Evolutionary conservation across 257 asterid genomes (phyloP).

Genomic region (Forsythia suspensa): DNA sequence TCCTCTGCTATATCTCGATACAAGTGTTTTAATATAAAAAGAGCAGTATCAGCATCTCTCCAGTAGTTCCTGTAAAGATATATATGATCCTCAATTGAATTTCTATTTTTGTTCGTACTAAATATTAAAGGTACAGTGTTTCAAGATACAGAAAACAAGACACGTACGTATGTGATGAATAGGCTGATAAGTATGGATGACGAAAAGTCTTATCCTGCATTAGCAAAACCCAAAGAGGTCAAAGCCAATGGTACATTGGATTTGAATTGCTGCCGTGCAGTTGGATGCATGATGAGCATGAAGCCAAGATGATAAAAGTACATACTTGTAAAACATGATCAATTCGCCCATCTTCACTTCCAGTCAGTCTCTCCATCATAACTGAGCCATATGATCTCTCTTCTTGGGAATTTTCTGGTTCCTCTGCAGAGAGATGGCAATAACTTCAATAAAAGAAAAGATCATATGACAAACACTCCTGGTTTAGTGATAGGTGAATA

Average conservation of each 20-base stretch:
- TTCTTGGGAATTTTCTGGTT: slow-evolving; percentile 46
- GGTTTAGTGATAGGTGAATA: neutral
- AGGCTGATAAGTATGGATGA: slow-evolving; percentile 88
- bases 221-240: slow-evolving; percentile 1
- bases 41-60: slow-evolving; percentile 91
- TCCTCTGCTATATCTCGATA: slow-evolving; percentile 74
- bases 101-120: neutral
- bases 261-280: slow-evolving; percentile 1
- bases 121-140: neutral
- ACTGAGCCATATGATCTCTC: slow-evolving; percentile 86
- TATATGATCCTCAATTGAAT: neutral
- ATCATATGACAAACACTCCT: slow-evolving; percentile 2
- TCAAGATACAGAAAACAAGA: neutral
- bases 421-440: slow-evolving; percentile 46
- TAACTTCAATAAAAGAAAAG: slow-evolving; percentile 6
- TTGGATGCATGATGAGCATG: slow-evolving; percentile 7
- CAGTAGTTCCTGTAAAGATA: slow-evolving; percentile 73
- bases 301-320: neutral
- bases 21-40: slow-evolving; percentile 85
- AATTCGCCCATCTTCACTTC: slow-evolving; percentile 78
- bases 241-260: slow-evolving; percentile 5
- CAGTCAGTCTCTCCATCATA: slow-evolving; percentile 84
- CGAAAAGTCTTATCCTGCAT: slow-evolving; percentile 95
- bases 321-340: slow-evolving; percentile 93
- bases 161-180: slow-evolving; percentile 90